Conservation (phyloP, 768 basidiomycete genomes). For the Panaeolus papilionaceus region DNA sequence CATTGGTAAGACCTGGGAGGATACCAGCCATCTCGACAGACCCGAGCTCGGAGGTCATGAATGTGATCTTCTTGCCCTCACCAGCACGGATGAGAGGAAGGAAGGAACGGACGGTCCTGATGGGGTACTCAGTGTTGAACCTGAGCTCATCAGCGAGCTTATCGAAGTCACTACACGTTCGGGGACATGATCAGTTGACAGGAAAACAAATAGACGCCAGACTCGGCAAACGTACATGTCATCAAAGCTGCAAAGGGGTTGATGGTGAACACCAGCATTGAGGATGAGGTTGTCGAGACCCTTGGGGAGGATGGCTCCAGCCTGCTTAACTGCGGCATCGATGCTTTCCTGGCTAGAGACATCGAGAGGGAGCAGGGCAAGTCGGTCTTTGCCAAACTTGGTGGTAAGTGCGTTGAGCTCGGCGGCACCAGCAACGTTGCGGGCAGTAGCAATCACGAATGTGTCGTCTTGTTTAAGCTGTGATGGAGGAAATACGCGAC, state of each 20-base stretch:
- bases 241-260: constrained; percentile 25
- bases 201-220: not conserved
- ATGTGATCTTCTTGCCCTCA: constrained; percentile 29
- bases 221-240: constrained; percentile 25
- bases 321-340: constrained; percentile 21
- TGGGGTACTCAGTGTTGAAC: constrained; percentile 27
- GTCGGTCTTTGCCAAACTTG: constrained; percentile 23
- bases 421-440: constrained; percentile 18
- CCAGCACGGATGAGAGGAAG: constrained; percentile 30
- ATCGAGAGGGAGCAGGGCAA: constrained; percentile 26
- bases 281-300: constrained; percentile 31
- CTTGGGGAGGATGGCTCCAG: constrained; percentile 23
- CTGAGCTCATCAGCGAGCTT: constrained; percentile 25
- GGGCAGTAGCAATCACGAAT: constrained; percentile 31
- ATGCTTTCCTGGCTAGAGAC: constrained; percentile 25
- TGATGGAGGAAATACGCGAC: not conserved
- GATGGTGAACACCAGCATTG: constrained; percentile 26
- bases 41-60: constrained; percentile 31
- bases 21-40: constrained; percentile 23
- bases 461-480: constrained; percentile 31
- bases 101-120: constrained; percentile 28
- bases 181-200: not conserved
- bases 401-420: constrained; percentile 18
- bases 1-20: constrained; percentile 22
- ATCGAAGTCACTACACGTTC: constrained; percentile 24